A percentile compares a stretch with the other conserved stretches of the same genome.
These are phyloP conservation scores for Beauveria pseudobassiana DNA, from an alignment of 2,329 filamentous ascomycete species.

Conservation along the genomic window DNA sequence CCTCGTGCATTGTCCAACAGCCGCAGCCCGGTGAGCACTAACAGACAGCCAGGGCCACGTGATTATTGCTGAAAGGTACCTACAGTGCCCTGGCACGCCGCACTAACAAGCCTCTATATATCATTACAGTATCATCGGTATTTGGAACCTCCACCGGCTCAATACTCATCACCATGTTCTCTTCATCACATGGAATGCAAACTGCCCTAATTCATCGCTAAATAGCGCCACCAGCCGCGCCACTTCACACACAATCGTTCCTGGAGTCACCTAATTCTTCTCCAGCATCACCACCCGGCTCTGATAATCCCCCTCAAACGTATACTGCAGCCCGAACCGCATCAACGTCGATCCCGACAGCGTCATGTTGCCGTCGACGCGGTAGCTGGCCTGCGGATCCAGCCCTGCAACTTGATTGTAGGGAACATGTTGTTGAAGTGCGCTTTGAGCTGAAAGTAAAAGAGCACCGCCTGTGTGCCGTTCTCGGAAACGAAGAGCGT, in stretches of 20 bases:
- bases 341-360: conserved; percentile 54
- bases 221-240: too few species aligned
- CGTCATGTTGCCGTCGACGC: conserved; percentile 40
- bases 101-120: neutral
- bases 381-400: conserved; percentile 46
- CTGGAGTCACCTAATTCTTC: conserved; percentile 20
- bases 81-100: neutral
- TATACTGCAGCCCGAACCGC: conserved; percentile 51
- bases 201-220: too few species aligned
- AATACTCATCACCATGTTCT: too few species aligned
- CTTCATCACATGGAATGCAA: too few species aligned
- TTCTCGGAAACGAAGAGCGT: conserved; percentile 51
- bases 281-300: conserved; percentile 50
- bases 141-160: too few species aligned
- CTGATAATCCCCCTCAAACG: conserved; percentile 45
- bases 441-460: conserved; percentile 52
- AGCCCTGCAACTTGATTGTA: conserved; percentile 48
- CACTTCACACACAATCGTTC: too few species aligned
- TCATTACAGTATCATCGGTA: too few species aligned
- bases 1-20: neutral
- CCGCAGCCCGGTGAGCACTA: neutral
- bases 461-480: conserved; percentile 42
- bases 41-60: neutral
- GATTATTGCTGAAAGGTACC: neutral
- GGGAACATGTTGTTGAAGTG: conserved; percentile 46